A percentile compares a stretch with the other conserved stretches of the same genome.
These are phyloP conservation scores for Talaromyces sp. DNA, from an alignment of 2,329 filamentous ascomycete species.

Conservation along the genomic window DNA sequence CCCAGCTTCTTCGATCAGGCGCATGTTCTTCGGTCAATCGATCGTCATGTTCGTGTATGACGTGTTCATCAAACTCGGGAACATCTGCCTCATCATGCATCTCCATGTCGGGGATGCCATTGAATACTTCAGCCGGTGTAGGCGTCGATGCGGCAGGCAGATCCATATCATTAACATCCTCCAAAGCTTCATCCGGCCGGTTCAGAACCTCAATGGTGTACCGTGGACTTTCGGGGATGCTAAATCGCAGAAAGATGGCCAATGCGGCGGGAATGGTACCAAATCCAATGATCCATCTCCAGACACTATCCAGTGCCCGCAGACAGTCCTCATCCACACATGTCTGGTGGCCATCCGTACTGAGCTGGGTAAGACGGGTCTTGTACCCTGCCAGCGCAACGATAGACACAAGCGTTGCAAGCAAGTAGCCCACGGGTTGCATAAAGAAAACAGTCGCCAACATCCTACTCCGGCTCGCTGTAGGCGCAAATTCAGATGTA, in stretches of 20 bases:
- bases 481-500: slow-evolving; percentile 55
- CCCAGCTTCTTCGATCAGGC: neutral
- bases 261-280: slow-evolving; percentile 60
- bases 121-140: neutral
- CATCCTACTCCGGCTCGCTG: slow-evolving; percentile 63
- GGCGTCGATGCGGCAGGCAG: neutral
- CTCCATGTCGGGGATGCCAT: slow-evolving; percentile 4
- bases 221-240: slow-evolving; percentile 60
- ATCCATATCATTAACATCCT: slow-evolving; percentile 15
- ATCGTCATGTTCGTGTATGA: neutral
- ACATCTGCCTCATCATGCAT: neutral
- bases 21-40: neutral
- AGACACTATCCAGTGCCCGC: slow-evolving; percentile 52
- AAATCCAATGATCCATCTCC: slow-evolving; percentile 61
- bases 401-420: slow-evolving; percentile 68
- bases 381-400: slow-evolving; percentile 70
- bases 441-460: slow-evolving; percentile 80
- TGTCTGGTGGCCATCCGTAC: slow-evolving; percentile 39
- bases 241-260: slow-evolving; percentile 61
- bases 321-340: slow-evolving; percentile 51
- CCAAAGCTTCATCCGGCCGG: slow-evolving; percentile 14
- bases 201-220: slow-evolving; percentile 57
- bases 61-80: neutral
- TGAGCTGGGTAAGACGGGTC: slow-evolving; percentile 45
- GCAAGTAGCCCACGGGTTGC: slow-evolving; percentile 76